Conservation (phyloP, 176 grass and related monocot genomes). For the Cenchrus americanus region DNA sequence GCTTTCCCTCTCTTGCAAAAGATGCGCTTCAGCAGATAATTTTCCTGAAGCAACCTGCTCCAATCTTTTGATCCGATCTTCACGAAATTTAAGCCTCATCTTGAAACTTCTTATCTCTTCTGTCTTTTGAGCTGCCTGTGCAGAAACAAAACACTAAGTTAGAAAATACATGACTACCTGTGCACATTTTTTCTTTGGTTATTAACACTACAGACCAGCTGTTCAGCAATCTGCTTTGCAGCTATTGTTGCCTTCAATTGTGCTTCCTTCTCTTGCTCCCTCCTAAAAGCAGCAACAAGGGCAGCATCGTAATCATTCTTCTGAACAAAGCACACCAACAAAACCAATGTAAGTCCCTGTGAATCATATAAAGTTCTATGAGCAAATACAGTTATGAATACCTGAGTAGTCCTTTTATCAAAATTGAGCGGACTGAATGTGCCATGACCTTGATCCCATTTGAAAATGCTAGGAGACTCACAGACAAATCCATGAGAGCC, state of each 20-base stretch:
- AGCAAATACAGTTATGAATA: conserved; percentile 42
- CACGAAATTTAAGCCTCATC: conserved; percentile 93
- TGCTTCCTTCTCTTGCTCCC: conserved; percentile 78
- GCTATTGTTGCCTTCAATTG: conserved; percentile 72
- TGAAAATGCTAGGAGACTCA: conserved; percentile 72
- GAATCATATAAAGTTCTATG: conserved; percentile 31
- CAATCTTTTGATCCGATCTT: conserved; percentile 82
- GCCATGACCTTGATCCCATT: conserved; percentile 69
- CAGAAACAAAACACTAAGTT: conserved; percentile 36
- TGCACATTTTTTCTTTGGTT: conserved; percentile 5
- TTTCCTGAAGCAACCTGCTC: conserved; percentile 74
- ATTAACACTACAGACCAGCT: conserved; percentile 63
- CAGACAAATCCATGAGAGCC: conserved; percentile 42
- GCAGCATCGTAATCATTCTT: conserved; percentile 77
- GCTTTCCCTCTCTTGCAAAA: conserved; percentile 74
- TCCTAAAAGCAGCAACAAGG: conserved; percentile 79
- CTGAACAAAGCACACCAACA: conserved; percentile 53
- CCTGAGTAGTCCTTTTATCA: conserved; percentile 87
- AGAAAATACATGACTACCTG: conserved; percentile 4
- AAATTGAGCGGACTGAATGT: conserved; percentile 83
- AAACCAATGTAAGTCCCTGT: conserved; percentile 39
- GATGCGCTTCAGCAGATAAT: conserved; percentile 81
- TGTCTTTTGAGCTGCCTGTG: conserved; percentile 75
- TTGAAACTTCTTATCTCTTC: conserved; percentile 92
- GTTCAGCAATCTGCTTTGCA: conserved; percentile 76